A percentile compares a stretch with the other conserved stretches of the same genome.
phyloP scores from a whole-genome alignment of 116 monocot genomes.

The Thalassia testudinum region DNA sequence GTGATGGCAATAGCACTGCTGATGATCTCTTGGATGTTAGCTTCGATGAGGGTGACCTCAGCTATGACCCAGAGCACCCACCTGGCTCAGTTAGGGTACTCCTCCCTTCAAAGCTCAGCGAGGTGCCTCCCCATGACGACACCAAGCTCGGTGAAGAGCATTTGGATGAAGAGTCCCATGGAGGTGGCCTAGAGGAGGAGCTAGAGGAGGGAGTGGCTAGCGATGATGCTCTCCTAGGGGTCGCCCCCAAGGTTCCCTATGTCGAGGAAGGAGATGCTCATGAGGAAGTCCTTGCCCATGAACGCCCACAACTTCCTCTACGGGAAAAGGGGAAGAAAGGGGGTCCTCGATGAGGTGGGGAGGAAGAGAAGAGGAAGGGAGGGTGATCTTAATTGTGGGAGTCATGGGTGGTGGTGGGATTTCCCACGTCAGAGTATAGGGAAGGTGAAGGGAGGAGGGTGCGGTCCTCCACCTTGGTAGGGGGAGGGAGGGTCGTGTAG shows the following conservation, averaged over 20 bases:
- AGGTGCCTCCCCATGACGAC: background rate
- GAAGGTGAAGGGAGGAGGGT: no score
- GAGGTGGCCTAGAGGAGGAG: background rate
- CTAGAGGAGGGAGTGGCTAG: no score
- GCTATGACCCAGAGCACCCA: background rate
- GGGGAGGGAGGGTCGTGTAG: no score
- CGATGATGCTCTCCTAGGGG: no score
- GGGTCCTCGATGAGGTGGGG: no score
- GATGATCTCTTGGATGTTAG: background rate
- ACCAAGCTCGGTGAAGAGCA: background rate
- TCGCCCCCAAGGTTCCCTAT: background rate
- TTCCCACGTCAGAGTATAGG: no score
- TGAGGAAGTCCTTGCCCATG: background rate
- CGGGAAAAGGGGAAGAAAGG: background rate
- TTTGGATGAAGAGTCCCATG: background rate
- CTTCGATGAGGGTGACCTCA: background rate
- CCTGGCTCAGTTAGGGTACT: background rate
- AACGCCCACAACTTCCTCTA: background rate
- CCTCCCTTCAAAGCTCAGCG: background rate
- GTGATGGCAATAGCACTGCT: background rate
- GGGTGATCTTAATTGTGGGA: no score
- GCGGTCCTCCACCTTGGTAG: no score
- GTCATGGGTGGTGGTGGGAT: no score
- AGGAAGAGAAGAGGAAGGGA: no score
- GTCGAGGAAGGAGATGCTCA: background rate